Evolutionary conservation across 208 protist genomes (phyloP).

Genomic region (Crithidia thermophila): DNA sequence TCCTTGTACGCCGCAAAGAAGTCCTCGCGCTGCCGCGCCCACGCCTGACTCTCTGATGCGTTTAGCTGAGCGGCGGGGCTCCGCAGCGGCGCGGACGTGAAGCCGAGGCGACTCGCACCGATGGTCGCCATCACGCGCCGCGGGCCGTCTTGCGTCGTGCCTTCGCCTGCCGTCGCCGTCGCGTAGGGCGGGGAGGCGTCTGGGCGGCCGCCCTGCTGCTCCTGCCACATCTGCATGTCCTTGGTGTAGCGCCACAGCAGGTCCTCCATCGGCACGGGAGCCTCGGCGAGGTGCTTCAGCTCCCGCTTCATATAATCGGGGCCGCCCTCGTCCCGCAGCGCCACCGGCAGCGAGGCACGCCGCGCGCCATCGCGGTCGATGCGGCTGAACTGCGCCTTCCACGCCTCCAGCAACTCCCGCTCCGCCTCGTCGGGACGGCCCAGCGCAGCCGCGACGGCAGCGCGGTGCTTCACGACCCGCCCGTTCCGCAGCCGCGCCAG

Average conservation of each 20-base stretch:
- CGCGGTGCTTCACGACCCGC: slow-evolving; percentile 21
- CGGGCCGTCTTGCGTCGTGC: slow-evolving; percentile 19
- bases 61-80: slow-evolving; percentile 48
- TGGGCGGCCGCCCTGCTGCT: slow-evolving; percentile 12
- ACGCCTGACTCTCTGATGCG: slow-evolving; percentile 46
- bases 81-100: slow-evolving; percentile 45
- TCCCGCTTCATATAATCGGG: slow-evolving; percentile 67
- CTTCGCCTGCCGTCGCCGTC: neutral
- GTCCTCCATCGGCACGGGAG: slow-evolving; percentile 19
- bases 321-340: slow-evolving; percentile 55
- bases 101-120: slow-evolving; percentile 55
- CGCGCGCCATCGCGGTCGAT: slow-evolving; percentile 42
- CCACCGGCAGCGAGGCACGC: slow-evolving; percentile 43
- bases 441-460: slow-evolving; percentile 24
- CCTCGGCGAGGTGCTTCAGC: slow-evolving; percentile 20
- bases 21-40: slow-evolving; percentile 58
- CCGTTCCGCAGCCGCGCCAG: slow-evolving; percentile 20
- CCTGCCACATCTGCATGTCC: slow-evolving; percentile 43
- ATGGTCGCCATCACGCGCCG: slow-evolving; percentile 46
- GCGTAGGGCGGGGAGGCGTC: slow-evolving; percentile 21
- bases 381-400: slow-evolving; percentile 40
- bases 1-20: slow-evolving; percentile 51
- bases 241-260: slow-evolving; percentile 23
- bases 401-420: slow-evolving; percentile 56
- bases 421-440: slow-evolving; percentile 43